Evolutionary conservation across 1,284 basidiomycete genomes (phyloP).

Genomic region (Moniliella sp.): DNA sequence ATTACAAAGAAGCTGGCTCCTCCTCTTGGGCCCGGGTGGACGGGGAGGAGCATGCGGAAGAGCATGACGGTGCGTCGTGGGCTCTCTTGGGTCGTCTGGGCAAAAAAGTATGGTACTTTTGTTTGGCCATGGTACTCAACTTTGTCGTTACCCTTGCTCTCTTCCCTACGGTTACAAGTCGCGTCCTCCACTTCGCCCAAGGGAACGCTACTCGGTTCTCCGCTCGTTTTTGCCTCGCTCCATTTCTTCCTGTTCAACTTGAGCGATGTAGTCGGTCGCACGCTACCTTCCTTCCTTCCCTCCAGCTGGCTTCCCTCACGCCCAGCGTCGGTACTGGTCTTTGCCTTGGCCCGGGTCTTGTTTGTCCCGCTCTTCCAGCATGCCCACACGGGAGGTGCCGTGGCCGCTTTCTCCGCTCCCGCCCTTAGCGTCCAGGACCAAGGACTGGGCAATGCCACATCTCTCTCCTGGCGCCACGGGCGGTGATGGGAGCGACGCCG

Average conservation of each 20-base stretch:
- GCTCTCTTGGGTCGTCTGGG: slow-evolving; percentile 5
- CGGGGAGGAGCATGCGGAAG: neutral
- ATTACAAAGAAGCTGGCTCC: neutral
- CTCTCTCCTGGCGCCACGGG: too few species aligned
- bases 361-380: slow-evolving; percentile 17
- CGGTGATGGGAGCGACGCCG: too few species aligned
- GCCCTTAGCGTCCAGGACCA: too few species aligned
- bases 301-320: slow-evolving; percentile 3
- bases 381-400: slow-evolving; percentile 8
- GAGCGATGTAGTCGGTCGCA: slow-evolving; percentile 14
- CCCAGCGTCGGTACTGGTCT: slow-evolving; percentile 4
- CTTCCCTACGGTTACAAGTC: slow-evolving; percentile 19
- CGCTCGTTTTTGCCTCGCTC: slow-evolving; percentile 19
- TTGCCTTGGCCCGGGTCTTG: slow-evolving; percentile 6
- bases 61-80: neutral
- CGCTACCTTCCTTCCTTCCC: slow-evolving; percentile 9
- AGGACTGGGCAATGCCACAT: too few species aligned
- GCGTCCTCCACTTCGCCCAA: slow-evolving; percentile 5
- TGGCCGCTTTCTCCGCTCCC: neutral
- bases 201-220: neutral
- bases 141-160: slow-evolving; percentile 14
- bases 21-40: too few species aligned
- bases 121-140: slow-evolving; percentile 5
- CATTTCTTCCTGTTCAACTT: slow-evolving; percentile 24
- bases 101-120: slow-evolving; percentile 11